Evolutionary conservation across 75 land plant species (phyloP).

Genomic region (Chamaecyparis obtusa): DNA sequence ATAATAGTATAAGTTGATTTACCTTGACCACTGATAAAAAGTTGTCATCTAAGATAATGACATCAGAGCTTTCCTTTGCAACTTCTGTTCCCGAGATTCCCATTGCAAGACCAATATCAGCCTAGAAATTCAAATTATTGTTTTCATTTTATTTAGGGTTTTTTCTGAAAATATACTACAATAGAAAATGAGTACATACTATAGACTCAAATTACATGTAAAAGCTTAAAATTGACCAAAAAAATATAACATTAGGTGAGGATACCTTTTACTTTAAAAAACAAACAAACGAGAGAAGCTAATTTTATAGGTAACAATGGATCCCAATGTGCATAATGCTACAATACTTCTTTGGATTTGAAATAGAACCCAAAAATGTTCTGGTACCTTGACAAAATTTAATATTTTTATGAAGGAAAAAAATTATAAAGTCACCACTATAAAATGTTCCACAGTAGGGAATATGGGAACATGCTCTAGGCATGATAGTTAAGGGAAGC

Average conservation of each 20-base stretch:
- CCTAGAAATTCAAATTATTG: slow-evolving; percentile 30
- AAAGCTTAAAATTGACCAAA: background rate
- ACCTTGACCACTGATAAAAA: slow-evolving; percentile 78
- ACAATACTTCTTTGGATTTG: background rate
- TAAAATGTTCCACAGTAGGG: background rate
- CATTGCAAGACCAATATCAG: slow-evolving; percentile 91
- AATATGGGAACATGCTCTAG: background rate
- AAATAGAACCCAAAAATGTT: background rate
- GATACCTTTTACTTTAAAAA: background rate
- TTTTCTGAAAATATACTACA: background rate
- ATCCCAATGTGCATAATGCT: background rate
- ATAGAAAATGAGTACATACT: background rate
- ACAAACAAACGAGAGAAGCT: background rate
- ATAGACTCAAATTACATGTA: background rate
- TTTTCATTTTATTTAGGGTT: slow-evolving; percentile 14
- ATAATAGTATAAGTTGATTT: background rate
- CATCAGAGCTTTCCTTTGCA: slow-evolving; percentile 78
- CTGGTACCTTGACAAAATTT: background rate
- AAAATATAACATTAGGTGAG: background rate
- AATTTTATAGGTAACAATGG: background rate
- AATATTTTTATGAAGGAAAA: background rate
- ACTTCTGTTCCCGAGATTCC: slow-evolving; percentile 93
- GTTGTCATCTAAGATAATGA: slow-evolving; percentile 84
- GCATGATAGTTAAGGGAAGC: background rate
- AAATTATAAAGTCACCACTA: background rate